Evolutionary conservation across 257 asterid genomes (phyloP), one percentile per base, ranked within the genome.

Genomic region (Nicotiana sylvestris): DNA sequence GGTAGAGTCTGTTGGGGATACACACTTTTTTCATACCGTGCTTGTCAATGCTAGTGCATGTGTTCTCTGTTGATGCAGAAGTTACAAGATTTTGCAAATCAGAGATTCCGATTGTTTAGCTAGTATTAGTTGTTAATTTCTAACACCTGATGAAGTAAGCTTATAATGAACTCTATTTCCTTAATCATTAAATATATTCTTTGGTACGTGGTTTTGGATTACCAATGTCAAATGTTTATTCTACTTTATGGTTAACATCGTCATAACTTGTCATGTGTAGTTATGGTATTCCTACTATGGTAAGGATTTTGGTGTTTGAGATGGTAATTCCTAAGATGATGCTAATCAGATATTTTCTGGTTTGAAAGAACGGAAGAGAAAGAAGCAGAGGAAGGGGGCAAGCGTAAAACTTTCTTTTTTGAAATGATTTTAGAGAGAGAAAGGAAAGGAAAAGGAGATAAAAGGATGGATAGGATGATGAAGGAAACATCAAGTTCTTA

Each of bases 111-210:
- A 25, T 49, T 74, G 15, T 39, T 72, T 11, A 43, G 43, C 60
- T 43, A 17, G 78, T 74, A 25, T 3, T 74, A 49, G 62, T 49
- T 72, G 15, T 25, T 46, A 49, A 74, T 49, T 74, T 74, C 62
- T 49, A 25, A 27, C 37, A 72, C 80, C 8, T 27, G 62, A 12
- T 25, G 62, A 49, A 74, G 43, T 49, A 74, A 74, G 39, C 43
- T 74, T 74, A 74, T 74, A 49, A 74, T 27, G 62, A 46, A 46
- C 62, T 49, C 80, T 49, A 13, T 49, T 74, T 74, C 80, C 62
- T 25, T 74, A 74, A n/a, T 74, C 62, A 49, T 74, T 13, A 74
- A 74, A 25, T 27, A 74, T 27, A 13, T 46, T 25, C 43, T 13
- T 49, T 49, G 25, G 8, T 74, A 74, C 5, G 16, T 25, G 27